Evolutionary conservation across 83 land plant genomes (phyloP).

Genomic region (Diphasiastrum complanatum): DNA sequence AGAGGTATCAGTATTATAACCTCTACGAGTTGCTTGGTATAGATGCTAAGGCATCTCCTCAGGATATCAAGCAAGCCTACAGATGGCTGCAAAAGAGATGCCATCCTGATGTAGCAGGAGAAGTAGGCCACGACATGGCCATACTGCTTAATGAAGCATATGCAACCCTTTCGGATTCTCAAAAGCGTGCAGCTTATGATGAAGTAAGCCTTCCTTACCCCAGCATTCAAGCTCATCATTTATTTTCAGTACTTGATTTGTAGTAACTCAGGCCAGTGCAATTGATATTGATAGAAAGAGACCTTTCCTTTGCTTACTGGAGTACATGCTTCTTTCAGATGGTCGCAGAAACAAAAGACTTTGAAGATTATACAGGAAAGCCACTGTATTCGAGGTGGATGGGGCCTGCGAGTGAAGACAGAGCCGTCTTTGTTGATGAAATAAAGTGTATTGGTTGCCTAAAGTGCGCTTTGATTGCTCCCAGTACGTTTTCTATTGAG

Average conservation of each 20-base stretch:
- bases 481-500: slow-evolving; percentile 86
- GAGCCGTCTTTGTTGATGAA: slow-evolving; percentile 93
- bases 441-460: slow-evolving; percentile 85
- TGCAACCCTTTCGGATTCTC: slow-evolving; percentile 62
- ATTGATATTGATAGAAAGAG: not conserved
- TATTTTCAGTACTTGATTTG: not conserved
- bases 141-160: slow-evolving; percentile 86
- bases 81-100: slow-evolving; percentile 84
- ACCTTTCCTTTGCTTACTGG: not conserved
- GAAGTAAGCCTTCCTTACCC: slow-evolving; percentile 30
- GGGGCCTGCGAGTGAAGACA: slow-evolving; percentile 56
- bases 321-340: slow-evolving; percentile 32
- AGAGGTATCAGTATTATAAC: slow-evolving; percentile 40
- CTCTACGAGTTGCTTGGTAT: slow-evolving; percentile 80
- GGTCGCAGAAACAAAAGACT: slow-evolving; percentile 48
- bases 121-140: slow-evolving; percentile 89
- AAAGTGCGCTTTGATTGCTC: slow-evolving; percentile 87
- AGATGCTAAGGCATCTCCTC: slow-evolving; percentile 47
- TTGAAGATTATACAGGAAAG: slow-evolving; percentile 72
- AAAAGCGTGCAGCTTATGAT: slow-evolving; percentile 58
- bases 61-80: slow-evolving; percentile 67
- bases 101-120: slow-evolving; percentile 95
- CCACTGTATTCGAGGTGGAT: slow-evolving; percentile 85
- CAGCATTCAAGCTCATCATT: too few species aligned
- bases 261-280: not conserved